Evolutionary conservation across 2,329 filamentous ascomycete species (phyloP), one percentile per base, ranked within the genome.

Genomic region (Monosporascus cannonballus): DNA sequence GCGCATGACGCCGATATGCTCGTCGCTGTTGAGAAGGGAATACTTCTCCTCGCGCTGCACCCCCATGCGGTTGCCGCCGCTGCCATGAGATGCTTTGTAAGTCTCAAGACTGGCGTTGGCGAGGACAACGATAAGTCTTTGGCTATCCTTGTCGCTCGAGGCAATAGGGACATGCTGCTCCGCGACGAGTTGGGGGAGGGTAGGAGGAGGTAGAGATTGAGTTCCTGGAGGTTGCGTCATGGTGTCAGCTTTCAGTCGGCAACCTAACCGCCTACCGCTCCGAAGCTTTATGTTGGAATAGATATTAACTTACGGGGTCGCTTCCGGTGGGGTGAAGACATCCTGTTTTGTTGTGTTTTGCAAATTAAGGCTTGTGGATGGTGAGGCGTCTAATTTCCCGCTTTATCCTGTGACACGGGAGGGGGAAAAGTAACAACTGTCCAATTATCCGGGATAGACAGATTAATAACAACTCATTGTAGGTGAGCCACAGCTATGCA

Each of bases 1-100:
- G 67, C 94, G 87, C 91, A 99, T 96, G 60, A 97, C 89, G 57
- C 94, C 94, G 62, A 99, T 99, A 70, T 99, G 94, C 74, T 99
- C 94, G 68, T 99, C 94, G 73, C 92, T 96, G 79, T 99, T 99
- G 66, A 99, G 85, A 50, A 99, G 79, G 56, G 93, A 96, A 74
- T 96, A 99, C 73, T 97, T 97, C 70, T 96, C 93, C 65, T 96
- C 92, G 49, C 89, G 84, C 55, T 83, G 81, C 53, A 79, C 76
- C 34, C 84, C 78, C 76, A 69, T 84, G 72, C 74, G 85, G 74
- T 68, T 82, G 71, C 67, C 79, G 70, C 63, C 63, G 18, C 85
- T 82, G 55, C 86, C 85, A 61, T 90, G 85, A 20, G 89, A 88
- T 1, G 94, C 89, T 70, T 95, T 95, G 80, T 96, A 97, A 1